phyloP scores from a whole-genome alignment of 257 asterid species.

The Coffea canephora region DNA sequence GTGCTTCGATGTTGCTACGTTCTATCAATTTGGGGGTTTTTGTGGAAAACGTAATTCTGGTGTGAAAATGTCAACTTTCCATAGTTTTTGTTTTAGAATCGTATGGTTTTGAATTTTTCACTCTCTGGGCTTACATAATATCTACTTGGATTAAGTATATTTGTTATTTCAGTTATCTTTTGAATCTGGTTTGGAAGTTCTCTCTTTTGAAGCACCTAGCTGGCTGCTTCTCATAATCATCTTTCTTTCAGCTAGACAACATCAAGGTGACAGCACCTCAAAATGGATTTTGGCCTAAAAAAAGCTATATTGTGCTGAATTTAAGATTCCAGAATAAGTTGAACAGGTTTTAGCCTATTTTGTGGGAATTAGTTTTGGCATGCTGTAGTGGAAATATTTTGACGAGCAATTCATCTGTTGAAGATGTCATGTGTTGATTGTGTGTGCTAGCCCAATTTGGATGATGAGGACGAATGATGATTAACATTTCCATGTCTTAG shows the following conservation, averaged over 20 bases:
- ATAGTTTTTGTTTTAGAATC: not conserved
- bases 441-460: not conserved
- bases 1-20: not conserved
- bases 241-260: not conserved
- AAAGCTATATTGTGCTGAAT: no score
- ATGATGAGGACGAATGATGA: not conserved
- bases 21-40: not conserved
- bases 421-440: not conserved
- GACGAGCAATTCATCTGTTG: not conserved
- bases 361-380: not conserved
- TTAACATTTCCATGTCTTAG: not conserved
- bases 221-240: not conserved
- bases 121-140: not conserved
- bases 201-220: not conserved
- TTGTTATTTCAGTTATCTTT: not conserved
- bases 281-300: no score
- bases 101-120: not conserved
- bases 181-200: not conserved
- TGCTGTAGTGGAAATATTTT: not conserved
- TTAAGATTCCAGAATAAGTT: not conserved
- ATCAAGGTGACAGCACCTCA: no score
- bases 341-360: not conserved
- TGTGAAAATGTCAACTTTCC: not conserved
- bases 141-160: not conserved
- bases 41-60: not conserved